These are phyloP conservation scores for Kodamaea laetipori DNA, from an alignment of 805 yeast genomes.

Conservation along the genomic window DNA sequence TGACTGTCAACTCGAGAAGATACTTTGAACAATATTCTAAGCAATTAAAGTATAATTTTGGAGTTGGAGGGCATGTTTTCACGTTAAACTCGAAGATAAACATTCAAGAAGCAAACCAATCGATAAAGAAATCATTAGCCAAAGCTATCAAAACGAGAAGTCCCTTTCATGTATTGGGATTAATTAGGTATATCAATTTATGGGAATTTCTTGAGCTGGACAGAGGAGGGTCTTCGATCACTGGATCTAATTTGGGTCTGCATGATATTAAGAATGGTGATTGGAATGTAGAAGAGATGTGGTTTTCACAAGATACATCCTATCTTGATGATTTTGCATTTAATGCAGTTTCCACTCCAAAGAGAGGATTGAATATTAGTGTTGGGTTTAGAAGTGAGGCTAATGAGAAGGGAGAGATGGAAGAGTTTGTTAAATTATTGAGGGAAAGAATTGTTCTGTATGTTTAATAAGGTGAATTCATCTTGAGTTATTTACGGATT, in stretches of 20 bases:
- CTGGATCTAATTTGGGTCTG: conserved; percentile 8
- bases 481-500: too few relatives aligned
- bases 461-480: not conserved
- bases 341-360: conserved; percentile 3
- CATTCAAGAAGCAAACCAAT: not conserved
- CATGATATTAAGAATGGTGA: not conserved
- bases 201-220: not conserved
- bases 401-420: conserved; percentile 2
- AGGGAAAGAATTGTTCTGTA: not conserved
- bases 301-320: conserved; percentile 9
- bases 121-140: not conserved
- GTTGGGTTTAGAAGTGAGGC: not conserved
- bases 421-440: not conserved
- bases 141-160: not conserved
- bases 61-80: conserved; percentile 5
- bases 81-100: not conserved
- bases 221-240: not conserved
- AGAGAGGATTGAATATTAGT: conserved; percentile 6
- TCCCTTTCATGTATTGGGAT: conserved; percentile 1
- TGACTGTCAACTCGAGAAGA: conserved; percentile 3
- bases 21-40: not conserved
- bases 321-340: conserved; percentile 8
- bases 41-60: conserved; percentile 3
- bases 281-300: conserved; percentile 10
- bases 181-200: conserved; percentile 1